Evolutionary conservation across 2,329 filamentous ascomycete genomes (phyloP).

Genomic region (Orbilia quercus): DNA sequence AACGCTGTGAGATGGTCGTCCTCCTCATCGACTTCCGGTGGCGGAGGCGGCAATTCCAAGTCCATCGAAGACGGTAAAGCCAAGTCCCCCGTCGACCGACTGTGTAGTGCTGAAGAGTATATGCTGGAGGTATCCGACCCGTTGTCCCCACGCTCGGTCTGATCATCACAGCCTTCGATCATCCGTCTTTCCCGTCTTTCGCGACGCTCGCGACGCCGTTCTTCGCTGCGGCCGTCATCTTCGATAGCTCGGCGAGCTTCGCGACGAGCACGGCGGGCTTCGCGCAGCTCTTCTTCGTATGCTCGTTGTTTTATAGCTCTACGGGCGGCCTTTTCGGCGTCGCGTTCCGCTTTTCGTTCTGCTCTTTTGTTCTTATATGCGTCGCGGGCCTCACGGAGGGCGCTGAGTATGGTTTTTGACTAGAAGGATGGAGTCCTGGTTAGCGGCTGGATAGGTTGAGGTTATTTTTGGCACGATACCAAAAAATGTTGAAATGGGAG

Average conservation of each 20-base stretch:
- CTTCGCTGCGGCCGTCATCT: slow-evolving; percentile 36
- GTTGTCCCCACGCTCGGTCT: slow-evolving; percentile 31
- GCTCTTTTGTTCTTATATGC: slow-evolving; percentile 60
- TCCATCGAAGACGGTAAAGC: slow-evolving; percentile 41
- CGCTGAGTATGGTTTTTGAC: slow-evolving; percentile 59
- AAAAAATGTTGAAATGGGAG: not conserved
- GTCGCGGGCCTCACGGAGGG: slow-evolving; percentile 58
- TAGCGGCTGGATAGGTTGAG: slow-evolving; percentile 10
- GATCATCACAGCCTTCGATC: slow-evolving; percentile 44
- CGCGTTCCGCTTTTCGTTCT: slow-evolving; percentile 58
- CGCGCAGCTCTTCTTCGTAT: slow-evolving; percentile 57
- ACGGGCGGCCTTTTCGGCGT: slow-evolving; percentile 50
- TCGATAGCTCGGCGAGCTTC: slow-evolving; percentile 52
- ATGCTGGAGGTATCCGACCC: slow-evolving; percentile 48
- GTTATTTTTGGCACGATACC: slow-evolving; percentile 4
- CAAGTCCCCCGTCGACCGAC: slow-evolving; percentile 41
- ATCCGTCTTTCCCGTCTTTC: slow-evolving; percentile 36
- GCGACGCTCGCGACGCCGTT: slow-evolving; percentile 39
- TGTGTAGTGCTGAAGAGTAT: slow-evolving; percentile 44
- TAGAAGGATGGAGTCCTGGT: slow-evolving; percentile 24
- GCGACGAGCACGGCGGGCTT: slow-evolving; percentile 53
- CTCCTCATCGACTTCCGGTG: slow-evolving; percentile 46
- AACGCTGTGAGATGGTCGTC: slow-evolving; percentile 55
- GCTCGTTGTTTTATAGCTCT: slow-evolving; percentile 55
- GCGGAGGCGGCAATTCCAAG: slow-evolving; percentile 42